Base-by-base conservation (phyloP, 2,329 filamentous ascomycete genomes). In the Penicillium digitatum region DNA sequence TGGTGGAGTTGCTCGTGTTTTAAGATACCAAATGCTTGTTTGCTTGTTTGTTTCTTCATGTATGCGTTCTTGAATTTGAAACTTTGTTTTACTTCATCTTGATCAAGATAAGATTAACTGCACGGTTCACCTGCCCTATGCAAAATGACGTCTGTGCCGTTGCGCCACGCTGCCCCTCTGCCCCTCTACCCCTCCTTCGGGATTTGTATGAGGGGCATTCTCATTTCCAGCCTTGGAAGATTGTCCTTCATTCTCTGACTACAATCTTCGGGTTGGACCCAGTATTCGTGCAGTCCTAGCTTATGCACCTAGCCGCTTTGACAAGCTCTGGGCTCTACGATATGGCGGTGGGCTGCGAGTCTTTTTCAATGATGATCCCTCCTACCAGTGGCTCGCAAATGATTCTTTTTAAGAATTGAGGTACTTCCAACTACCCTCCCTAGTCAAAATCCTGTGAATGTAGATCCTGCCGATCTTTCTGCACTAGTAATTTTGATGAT, bases 81-180 rank as follows among this genome's bases (percentile, higher is more conserved):
- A 27, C 18, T 7, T 9, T 39, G n/a, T 20, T 40, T 14, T 11
- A 24, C 12, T 40, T 34, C 48, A 42, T 37, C n/a, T 50, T 24
- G 47, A 55, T 55, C 40, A 51, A 50, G 40, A 55, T 55, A 55
- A 55, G 47, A 55, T 54, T 39, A 34, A 29, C 37, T 48, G 44
- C 52, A 55, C 32, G 52, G 47, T 51, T 44, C 47, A 55, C 45
- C 29, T 35, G 20, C 39, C 31, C n/a, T 42, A 55, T 60, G 57
- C 52, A 47, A 20, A 46, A 38, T 60, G 57, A 61, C 55, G 57
- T 61, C 55, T 61, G 57, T 58, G 59, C 55, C 52, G 48, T 40
- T 54, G 16, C 48, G 48, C 31, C 51, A 48, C 49, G 42, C 51
- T 42, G 18, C 48, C 43, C 35, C 16, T 38, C 26, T 6, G 6